Percentiles rank a stretch among this genome's conserved stretches.
Evolutionary conservation across 148 eudicot species (phyloP).

Genomic region (Beta vulgaris): DNA sequence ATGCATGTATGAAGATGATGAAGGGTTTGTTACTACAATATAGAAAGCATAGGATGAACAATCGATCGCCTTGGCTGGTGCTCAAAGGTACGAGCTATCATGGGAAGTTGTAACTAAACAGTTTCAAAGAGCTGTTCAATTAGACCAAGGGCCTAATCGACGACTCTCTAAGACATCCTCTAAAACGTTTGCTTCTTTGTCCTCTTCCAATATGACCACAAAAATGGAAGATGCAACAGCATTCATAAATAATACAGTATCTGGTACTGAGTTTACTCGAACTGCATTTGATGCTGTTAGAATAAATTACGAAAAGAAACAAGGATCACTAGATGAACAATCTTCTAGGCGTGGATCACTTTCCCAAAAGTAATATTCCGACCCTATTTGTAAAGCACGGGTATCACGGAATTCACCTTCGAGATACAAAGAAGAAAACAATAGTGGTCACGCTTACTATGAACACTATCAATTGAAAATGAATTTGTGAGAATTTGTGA

Average conservation of each 20-base stretch:
- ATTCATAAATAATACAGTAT: slow-evolving; percentile 52
- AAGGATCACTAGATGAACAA: no score
- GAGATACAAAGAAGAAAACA: no score
- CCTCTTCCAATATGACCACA: slow-evolving; percentile 47
- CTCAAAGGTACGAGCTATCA: slow-evolving; percentile 63
- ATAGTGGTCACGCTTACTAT: no score
- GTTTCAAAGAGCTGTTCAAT: slow-evolving; percentile 55
- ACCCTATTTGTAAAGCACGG: no score
- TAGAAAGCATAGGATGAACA: slow-evolving; percentile 55
- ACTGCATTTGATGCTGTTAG: slow-evolving; percentile 43
- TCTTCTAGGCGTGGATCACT: no score
- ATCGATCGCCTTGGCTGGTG: slow-evolving; percentile 63
- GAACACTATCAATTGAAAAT: no score
- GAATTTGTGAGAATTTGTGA: no score
- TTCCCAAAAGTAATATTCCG: no score
- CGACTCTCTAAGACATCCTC: slow-evolving; percentile 29
- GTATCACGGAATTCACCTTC: no score
- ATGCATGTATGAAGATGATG: slow-evolving; percentile 52
- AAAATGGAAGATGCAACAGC: slow-evolving; percentile 79
- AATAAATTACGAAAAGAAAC: no score
- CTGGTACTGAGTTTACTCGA: slow-evolving; percentile 41
- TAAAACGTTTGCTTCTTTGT: slow-evolving; percentile 51
- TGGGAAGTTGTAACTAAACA: slow-evolving; percentile 93
- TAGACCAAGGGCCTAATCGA: slow-evolving; percentile 33
- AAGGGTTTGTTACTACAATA: slow-evolving; percentile 60